These are phyloP conservation scores for Neurospora pannonica DNA, from an alignment of 495 filamentous ascomycete species.

Conservation along the genomic window DNA sequence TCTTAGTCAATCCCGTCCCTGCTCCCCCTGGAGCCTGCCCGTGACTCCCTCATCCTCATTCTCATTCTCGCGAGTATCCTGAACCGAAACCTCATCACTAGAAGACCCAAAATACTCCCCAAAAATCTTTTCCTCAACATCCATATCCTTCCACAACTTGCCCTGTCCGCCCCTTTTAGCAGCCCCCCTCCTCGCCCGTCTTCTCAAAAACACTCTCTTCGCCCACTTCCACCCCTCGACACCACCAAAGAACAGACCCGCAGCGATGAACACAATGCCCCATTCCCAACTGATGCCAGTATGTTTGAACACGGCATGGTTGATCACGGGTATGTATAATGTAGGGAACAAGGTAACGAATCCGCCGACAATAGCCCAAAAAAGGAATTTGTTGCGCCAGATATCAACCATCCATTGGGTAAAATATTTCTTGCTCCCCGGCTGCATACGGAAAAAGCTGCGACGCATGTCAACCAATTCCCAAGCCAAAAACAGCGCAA, in stretches of 20 bases:
- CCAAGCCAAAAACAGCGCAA: constrained; percentile 64
- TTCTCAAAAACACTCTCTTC: constrained; percentile 39
- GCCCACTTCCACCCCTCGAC: constrained; percentile 45
- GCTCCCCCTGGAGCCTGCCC: constrained; percentile 19
- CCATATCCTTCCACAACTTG: constrained; percentile 26
- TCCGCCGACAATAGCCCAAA: constrained; percentile 61
- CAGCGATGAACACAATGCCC: constrained; percentile 50
- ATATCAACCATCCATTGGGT: constrained; percentile 49
- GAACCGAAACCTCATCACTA: not conserved
- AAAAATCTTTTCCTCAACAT: constrained; percentile 31
- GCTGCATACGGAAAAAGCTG: constrained; percentile 58
- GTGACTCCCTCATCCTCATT: constrained; percentile 25
- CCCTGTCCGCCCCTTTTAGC: not conserved
- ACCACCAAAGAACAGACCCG: constrained; percentile 53
- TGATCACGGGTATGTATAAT: constrained; percentile 64
- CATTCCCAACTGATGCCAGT: constrained; percentile 65
- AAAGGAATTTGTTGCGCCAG: constrained; percentile 64
- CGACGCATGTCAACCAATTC: constrained; percentile 62
- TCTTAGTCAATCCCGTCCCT: constrained; percentile 30
- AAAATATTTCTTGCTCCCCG: constrained; percentile 44
- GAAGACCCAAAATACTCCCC: constrained; percentile 21
- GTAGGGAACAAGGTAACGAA: constrained; percentile 61
- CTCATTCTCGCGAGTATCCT: not conserved
- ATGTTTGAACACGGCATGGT: constrained; percentile 64
- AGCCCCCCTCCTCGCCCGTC: constrained; percentile 9